phyloP scores from a whole-genome alignment of 176 grass and related monocot species.

The Cenchrus purpureus region DNA sequence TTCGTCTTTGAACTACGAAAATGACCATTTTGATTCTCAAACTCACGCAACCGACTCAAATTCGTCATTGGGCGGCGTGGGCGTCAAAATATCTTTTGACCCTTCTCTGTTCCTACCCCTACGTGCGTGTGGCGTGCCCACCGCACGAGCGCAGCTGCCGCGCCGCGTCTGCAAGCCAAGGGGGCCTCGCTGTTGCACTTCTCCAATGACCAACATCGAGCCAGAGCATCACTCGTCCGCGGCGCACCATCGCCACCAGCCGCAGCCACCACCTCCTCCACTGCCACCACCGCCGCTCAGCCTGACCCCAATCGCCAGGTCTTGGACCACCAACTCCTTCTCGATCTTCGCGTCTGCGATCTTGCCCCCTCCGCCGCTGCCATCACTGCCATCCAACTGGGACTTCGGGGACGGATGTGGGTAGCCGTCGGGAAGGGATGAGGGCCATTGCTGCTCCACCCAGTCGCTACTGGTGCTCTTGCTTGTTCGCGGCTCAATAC shows the following conservation, averaged over 20 bases:
- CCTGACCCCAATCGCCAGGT: slow-evolving; percentile 60
- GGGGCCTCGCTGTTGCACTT: slow-evolving; percentile 89
- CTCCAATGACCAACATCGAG: slow-evolving; percentile 60
- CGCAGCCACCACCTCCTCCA: not conserved
- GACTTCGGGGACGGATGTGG: slow-evolving; percentile 79
- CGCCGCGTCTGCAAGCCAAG: slow-evolving; percentile 41
- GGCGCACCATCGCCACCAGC: slow-evolving; percentile 14
- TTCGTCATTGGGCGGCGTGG: too few species aligned
- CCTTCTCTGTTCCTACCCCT: too few species aligned
- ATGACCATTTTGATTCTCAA: too few species aligned
- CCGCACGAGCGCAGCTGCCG: too few species aligned
- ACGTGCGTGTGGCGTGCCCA: too few species aligned
- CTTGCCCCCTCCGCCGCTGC: slow-evolving; percentile 69
- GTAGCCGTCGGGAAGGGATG: too few species aligned
- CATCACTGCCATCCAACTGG: slow-evolving; percentile 78
- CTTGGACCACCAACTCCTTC: slow-evolving; percentile 71
- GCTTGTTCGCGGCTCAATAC: too few species aligned
- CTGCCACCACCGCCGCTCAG: slow-evolving; percentile 49
- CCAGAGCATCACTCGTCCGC: slow-evolving; percentile 51
- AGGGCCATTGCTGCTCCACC: too few species aligned
- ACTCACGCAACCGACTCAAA: too few species aligned
- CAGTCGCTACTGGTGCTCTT: too few species aligned
- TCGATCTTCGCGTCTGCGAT: slow-evolving; percentile 74
- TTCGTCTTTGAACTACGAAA: too few species aligned
- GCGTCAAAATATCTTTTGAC: too few species aligned